Percentiles rank a stretch among this genome's conserved stretches.
Evolutionary conservation across 768 basidiomycete genomes (phyloP).

Genomic region (Trametes maxima): DNA sequence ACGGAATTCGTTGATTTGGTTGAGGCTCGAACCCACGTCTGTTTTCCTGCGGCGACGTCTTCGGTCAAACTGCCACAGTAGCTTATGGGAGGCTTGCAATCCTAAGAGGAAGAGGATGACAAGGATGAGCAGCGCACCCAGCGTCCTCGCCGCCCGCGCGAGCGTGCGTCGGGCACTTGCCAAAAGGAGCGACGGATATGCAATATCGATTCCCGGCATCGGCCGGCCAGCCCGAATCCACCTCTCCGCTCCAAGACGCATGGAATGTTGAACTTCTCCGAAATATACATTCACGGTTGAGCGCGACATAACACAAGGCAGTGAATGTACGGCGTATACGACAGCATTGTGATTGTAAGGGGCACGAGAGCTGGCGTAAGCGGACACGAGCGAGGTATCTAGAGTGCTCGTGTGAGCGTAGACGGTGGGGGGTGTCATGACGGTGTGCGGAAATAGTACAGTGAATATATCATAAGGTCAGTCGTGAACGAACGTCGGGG

Average conservation of each 20-base stretch:
- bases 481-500: conserved; percentile 25
- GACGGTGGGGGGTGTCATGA: background rate
- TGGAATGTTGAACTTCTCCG: background rate
- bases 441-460: conserved; percentile 23
- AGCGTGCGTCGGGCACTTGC: conserved; percentile 4
- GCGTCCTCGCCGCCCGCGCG: background rate
- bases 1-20: background rate
- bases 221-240: background rate
- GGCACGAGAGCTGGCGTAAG: conserved; percentile 1
- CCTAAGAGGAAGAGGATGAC: background rate
- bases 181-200: background rate
- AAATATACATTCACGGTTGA: background rate
- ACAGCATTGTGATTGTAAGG: conserved; percentile 11
- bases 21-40: background rate
- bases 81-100: background rate
- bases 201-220: conserved; percentile 10
- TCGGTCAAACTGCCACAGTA: background rate
- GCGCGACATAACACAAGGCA: conserved; percentile 1
- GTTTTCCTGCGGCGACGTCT: background rate
- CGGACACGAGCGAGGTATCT: conserved; percentile 13
- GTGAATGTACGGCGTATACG: background rate
- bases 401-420: conserved; percentile 6
- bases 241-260: background rate
- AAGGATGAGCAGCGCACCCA: background rate
- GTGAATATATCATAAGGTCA: conserved; percentile 28